Percentiles rank a stretch among this genome's conserved stretches.
Evolutionary conservation across 805 yeast species (phyloP).

Genomic region (Wickerhamiella nectarea): DNA sequence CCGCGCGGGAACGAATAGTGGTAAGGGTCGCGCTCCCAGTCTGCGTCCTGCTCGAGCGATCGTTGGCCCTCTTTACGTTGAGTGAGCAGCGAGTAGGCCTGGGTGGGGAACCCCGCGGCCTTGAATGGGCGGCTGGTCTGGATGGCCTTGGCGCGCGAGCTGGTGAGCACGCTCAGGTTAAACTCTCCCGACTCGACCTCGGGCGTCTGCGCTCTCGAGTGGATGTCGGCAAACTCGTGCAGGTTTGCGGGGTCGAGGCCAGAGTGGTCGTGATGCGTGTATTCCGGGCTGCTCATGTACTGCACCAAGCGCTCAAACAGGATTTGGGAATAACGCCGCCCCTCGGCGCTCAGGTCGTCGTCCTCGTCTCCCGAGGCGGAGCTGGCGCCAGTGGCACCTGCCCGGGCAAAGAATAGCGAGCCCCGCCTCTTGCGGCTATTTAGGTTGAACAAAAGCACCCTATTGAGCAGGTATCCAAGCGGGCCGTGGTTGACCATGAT

Average conservation of each 20-base stretch:
- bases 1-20: constrained; percentile 86
- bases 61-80: constrained; percentile 56
- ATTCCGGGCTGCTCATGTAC: constrained; percentile 20
- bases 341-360: constrained; percentile 68
- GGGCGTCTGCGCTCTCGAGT: constrained; percentile 1
- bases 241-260: constrained; percentile 3
- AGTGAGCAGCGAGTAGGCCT: constrained; percentile 69
- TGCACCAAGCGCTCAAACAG: constrained; percentile 44
- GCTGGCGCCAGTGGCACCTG: constrained; percentile 33
- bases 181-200: neutral
- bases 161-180: constrained; percentile 78
- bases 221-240: neutral
- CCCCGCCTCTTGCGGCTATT: constrained; percentile 80
- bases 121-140: constrained; percentile 64
- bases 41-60: constrained; percentile 30
- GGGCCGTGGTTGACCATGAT: constrained; percentile 67
- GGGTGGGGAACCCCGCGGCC: constrained; percentile 45
- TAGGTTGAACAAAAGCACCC: constrained; percentile 85
- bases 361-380: constrained; percentile 52
- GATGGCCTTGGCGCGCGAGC: constrained; percentile 70
- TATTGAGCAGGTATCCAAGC: constrained; percentile 78
- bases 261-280: constrained; percentile 9
- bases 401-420: constrained; percentile 72
- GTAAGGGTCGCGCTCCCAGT: constrained; percentile 65
- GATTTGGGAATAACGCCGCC: constrained; percentile 49